These are phyloP conservation scores for Glaciozyma antarctica DNA, from an alignment of 768 basidiomycete species.

Conservation along the genomic window DNA sequence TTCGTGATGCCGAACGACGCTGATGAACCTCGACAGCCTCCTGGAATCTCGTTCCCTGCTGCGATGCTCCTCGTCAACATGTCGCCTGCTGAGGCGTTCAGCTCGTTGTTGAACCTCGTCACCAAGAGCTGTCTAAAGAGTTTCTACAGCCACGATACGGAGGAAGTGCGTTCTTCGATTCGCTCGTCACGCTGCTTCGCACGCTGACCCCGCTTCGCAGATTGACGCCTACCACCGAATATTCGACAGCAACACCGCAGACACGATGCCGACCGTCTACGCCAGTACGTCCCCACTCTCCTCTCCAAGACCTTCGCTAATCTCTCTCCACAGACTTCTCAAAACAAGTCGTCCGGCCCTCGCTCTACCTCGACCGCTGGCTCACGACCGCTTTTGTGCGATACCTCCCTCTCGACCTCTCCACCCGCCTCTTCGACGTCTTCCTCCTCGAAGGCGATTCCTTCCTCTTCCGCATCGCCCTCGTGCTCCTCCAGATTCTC, in stretches of 20 bases:
- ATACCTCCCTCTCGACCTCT: conserved; percentile 83
- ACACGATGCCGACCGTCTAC: conserved; percentile 82
- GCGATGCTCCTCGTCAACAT: conserved; percentile 82
- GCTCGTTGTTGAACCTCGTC: conserved; percentile 73
- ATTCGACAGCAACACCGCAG: conserved; percentile 82
- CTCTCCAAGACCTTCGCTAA: not conserved
- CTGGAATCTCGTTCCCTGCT: conserved; percentile 47
- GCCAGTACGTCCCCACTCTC: not conserved
- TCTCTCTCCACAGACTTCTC: conserved; percentile 52
- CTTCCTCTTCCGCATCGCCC: conserved; percentile 71
- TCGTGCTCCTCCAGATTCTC: conserved; percentile 71
- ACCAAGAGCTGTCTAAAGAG: conserved; percentile 75
- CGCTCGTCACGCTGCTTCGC: conserved; percentile 3
- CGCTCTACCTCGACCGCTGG: conserved; percentile 76
- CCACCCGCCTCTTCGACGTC: conserved; percentile 82
- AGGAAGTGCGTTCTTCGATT: conserved; percentile 57
- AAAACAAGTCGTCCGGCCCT: conserved; percentile 79
- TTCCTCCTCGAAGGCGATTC: conserved; percentile 79
- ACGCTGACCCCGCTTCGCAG: conserved; percentile 41
- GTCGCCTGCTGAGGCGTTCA: conserved; percentile 61
- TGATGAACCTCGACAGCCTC: conserved; percentile 18
- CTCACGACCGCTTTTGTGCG: conserved; percentile 67
- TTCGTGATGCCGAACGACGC: not conserved
- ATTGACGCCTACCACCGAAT: conserved; percentile 88
- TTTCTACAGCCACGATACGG: conserved; percentile 60